Evolutionary conservation across 108 stramenopile genomes (phyloP).

Genomic region (Cyclotella baltica): DNA sequence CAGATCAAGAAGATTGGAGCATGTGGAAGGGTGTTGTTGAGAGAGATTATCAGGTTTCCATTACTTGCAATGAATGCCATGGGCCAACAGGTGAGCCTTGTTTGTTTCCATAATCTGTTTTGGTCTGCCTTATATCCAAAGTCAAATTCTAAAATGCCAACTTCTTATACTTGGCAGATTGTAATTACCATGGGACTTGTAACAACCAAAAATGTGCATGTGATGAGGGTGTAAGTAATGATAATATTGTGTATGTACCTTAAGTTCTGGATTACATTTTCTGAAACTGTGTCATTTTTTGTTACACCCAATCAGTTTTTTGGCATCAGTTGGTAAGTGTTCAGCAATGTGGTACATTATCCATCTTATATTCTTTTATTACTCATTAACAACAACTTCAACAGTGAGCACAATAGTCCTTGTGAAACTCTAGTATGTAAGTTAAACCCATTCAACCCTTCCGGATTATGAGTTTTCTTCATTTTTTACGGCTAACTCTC

Average conservation of each 20-base stretch:
- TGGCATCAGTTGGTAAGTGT: background rate
- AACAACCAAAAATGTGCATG: background rate
- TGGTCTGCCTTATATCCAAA: background rate
- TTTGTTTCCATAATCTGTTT: background rate
- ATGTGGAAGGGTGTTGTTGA: conserved; percentile 34
- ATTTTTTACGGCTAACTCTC: background rate
- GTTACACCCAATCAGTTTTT: background rate
- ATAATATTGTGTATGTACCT: background rate
- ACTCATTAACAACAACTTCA: background rate
- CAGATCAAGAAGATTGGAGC: conserved; percentile 28
- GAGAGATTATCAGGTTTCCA: background rate
- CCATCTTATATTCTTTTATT: background rate
- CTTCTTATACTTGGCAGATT: background rate
- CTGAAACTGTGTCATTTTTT: background rate
- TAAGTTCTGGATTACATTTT: background rate
- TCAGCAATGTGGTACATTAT: background rate
- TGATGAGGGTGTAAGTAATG: conserved; percentile 1
- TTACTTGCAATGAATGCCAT: conserved; percentile 12
- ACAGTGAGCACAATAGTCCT: background rate
- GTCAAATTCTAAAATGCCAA: too few species aligned
- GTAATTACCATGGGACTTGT: conserved; percentile 4
- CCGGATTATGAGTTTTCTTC: background rate
- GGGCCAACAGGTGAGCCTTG: background rate
- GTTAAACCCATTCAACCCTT: background rate
- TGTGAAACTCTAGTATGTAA: background rate